phyloP scores from a whole-genome alignment of 495 filamentous ascomycete species.

The Cairneyella variabilis region DNA sequence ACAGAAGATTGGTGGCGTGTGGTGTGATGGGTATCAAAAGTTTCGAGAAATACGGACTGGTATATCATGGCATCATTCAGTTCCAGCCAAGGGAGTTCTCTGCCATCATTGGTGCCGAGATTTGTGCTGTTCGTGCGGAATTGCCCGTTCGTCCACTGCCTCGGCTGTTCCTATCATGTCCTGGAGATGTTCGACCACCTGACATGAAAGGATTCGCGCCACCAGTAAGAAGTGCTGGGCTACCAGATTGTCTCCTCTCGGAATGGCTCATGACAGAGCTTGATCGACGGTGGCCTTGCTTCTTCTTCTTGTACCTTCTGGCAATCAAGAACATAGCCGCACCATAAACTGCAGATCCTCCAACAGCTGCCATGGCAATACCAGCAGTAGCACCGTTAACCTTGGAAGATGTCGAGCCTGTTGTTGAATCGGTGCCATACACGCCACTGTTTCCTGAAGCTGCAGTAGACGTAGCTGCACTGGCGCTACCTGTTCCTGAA shows the following conservation, averaged over 20 bases:
- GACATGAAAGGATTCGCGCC: constrained; percentile 46
- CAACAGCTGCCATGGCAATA: constrained; percentile 73
- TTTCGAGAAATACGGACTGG: constrained; percentile 5
- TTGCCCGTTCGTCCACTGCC: constrained; percentile 68
- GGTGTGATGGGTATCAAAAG: constrained; percentile 19
- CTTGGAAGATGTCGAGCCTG: constrained; percentile 43
- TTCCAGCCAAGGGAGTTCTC: constrained; percentile 99
- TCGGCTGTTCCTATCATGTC: constrained; percentile 57
- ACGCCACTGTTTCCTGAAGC: constrained; percentile 31
- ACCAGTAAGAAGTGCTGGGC: constrained; percentile 48
- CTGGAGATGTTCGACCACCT: constrained; percentile 48
- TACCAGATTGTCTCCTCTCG: constrained; percentile 52
- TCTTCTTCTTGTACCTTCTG: constrained; percentile 85
- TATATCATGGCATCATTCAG: constrained; percentile 42
- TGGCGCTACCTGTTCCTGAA: constrained; percentile 21
- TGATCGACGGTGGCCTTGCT: constrained; percentile 72
- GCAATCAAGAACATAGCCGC: constrained; percentile 98
- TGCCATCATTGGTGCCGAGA: constrained; percentile 84
- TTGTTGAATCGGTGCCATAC: constrained; percentile 31
- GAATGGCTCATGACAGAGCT: constrained; percentile 55
- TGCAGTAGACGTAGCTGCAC: constrained; percentile 15
- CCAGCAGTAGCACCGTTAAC: constrained; percentile 76
- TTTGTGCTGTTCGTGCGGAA: constrained; percentile 67
- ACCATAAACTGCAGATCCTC: constrained; percentile 85
- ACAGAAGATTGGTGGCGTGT: constrained; percentile 8